Evolutionary conservation across 768 basidiomycete species (phyloP), one percentile per base, ranked within the genome.

Genomic region (Tubosaeta sp.): DNA sequence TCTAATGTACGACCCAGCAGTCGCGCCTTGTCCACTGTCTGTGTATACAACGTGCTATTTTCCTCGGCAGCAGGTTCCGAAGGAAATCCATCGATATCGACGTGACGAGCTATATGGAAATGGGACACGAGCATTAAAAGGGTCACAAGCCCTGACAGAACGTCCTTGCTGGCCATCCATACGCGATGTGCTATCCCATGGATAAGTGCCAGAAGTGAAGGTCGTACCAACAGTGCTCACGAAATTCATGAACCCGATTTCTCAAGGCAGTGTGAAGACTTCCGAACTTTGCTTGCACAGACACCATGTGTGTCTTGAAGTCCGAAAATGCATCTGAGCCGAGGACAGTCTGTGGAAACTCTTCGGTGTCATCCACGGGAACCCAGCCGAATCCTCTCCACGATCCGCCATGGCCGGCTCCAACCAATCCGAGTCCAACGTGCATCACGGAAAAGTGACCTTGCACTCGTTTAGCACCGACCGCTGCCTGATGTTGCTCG

Each of bases 351-450:
- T 71, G 71, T 16, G 82, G 79, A 29, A 64, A 65, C 29, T 75
- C 75, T 17, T 74, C 72, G 7, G 77, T 74, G 29, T 78, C 77
- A 35, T 78, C 76, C 41, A 78, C 65, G 25, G 80, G 74, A 38
- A 88, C 80, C 78, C 85, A 94, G 32, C 92, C 93, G 57, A 91
- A 89, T 12, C 90, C 92, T 59, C 83, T 88, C 91, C 91, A 94
- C 19, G 74, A 73, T 9, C 79, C 90, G 22, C 78, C 91, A 47
- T 76, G 73, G 5, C 92, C 91, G 4, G 84, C 88, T 16, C 92
- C 92, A 33, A 88, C 78, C n/a, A 91, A 74, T 14, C 90, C 88
- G 16, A 84, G 67, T 1, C 92, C 92, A 42, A 92, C 70, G 56
- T 86, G 82, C 12, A 73, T 70, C 0, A 83, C 77, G 17, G 76